These are phyloP conservation scores for Zygnema cylindricum DNA, from an alignment of 139 green algal species.

Conservation along the genomic window DNA sequence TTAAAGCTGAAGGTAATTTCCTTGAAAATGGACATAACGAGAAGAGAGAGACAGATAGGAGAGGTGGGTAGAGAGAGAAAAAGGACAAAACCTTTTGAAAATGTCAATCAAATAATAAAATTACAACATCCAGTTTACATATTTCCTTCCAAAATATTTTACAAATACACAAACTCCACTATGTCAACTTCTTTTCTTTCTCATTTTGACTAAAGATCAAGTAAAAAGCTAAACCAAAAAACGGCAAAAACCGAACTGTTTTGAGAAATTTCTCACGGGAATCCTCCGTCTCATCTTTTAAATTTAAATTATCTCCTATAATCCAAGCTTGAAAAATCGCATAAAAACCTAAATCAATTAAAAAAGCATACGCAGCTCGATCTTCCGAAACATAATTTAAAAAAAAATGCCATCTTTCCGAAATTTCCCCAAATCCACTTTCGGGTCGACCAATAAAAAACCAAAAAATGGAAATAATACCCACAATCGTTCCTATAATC, in stretches of 20 bases:
- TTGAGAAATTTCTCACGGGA: neutral
- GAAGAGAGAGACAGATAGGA: no score
- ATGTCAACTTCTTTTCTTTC: neutral
- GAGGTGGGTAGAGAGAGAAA: no score
- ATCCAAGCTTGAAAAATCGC: slow-evolving; percentile 51
- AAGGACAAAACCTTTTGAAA: no score
- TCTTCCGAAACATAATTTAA: slow-evolving; percentile 20
- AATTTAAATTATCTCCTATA: neutral
- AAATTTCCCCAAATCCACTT: neutral
- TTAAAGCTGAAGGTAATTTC: no score
- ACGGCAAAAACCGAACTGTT: slow-evolving; percentile 24
- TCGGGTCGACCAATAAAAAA: neutral
- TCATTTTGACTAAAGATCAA: neutral
- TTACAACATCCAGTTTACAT: no score
- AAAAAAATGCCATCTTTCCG: neutral
- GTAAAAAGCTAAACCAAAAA: slow-evolving; percentile 32
- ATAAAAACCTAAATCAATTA: slow-evolving; percentile 49
- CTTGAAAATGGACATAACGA: no score
- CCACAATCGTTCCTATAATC: slow-evolving; percentile 8
- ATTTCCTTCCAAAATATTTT: no score
- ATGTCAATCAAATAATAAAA: no score
- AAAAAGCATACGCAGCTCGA: slow-evolving; percentile 46
- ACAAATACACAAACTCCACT: neutral
- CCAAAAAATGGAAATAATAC: slow-evolving; percentile 29
- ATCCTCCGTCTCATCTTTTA: neutral